Base-by-base conservation (phyloP, 177 flowering plant species). In the Vitis hybrid region DNA sequence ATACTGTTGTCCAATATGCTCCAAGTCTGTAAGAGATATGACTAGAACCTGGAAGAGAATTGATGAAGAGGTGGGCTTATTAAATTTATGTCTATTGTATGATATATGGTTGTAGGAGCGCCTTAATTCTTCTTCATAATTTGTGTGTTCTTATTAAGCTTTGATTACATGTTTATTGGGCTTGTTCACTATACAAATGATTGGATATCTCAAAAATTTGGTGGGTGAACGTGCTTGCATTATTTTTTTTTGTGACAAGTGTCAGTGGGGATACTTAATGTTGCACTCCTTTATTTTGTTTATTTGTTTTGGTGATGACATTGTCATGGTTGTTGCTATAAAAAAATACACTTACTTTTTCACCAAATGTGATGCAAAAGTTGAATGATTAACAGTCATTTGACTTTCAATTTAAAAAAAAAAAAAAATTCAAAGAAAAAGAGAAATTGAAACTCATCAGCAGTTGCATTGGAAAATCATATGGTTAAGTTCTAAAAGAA, bases 1-100 rank as follows among this genome's bases (percentile, higher is more conserved):
- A 75, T 94, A 86, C 72, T 82, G 89, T 71, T 96, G 99, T 72
- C 98, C 99, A 8, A 88, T 96, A 74, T 96, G 99, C 83, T 92
- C 86, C 66, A 93, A 81, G 74, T 91, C 98, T 3, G 81, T 86
- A 50, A 66, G 82, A 53, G 97, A 96, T 86, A 93, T 96, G 99
- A 87, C 97, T 50, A 73, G 14, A 73, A 66, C 77, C 4, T 96
- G 98, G 99, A 84, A 87, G 80, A 82, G 83, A 74, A 81, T 90
- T 8, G 98, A 94, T 62, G 92, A 87, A 62, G 98, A 92, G 97
- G 99, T 96, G 75, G 12, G 71, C 53, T 59, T 21, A 30, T 52
- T 20, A 17, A 35, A 35, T 14, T 21, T 17, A 17, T 68, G 50
- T 11, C 6, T 12, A 3, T 13, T 17, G 32, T 32, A 30, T 3